Conservation (phyloP, 805 yeast genomes). For the Lachancea dasiensis region DNA sequence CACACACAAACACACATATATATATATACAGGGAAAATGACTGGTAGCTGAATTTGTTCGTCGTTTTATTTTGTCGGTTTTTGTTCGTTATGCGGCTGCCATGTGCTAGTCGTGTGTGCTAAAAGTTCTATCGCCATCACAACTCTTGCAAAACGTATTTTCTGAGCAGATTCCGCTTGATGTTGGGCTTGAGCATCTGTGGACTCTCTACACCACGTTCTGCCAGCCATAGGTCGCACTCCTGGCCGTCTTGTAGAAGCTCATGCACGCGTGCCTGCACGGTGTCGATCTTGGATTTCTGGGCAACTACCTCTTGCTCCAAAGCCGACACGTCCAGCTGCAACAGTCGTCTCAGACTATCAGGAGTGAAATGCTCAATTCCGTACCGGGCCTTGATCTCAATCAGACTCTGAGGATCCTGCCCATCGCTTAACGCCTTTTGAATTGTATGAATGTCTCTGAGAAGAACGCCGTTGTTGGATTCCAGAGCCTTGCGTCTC, state of each 20-base stretch:
- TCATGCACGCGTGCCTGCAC: slow-evolving; percentile 34
- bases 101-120: too few relatives aligned
- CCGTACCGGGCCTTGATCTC: slow-evolving; percentile 42
- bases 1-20: too few relatives aligned
- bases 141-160: slow-evolving; percentile 42
- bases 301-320: slow-evolving; percentile 23
- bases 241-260: slow-evolving; percentile 34
- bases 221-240: slow-evolving; percentile 29
- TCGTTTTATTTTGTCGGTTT: too few relatives aligned
- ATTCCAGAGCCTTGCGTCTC: slow-evolving; percentile 38
- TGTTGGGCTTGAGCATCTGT: slow-evolving; percentile 40
- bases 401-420: slow-evolving; percentile 35
- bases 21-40: slow-evolving; percentile 4
- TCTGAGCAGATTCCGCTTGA: slow-evolving; percentile 66
- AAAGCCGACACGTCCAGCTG: slow-evolving; percentile 35
- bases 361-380: slow-evolving; percentile 43
- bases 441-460: slow-evolving; percentile 27
- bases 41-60: neutral
- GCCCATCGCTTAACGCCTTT: slow-evolving; percentile 28
- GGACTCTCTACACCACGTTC: slow-evolving; percentile 37
- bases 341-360: slow-evolving; percentile 33
- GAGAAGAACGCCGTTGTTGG: slow-evolving; percentile 25
- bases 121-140: neutral
- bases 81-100: too few relatives aligned
- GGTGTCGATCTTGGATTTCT: slow-evolving; percentile 31